These are phyloP conservation scores for Brettanomyces naardenensis DNA, from an alignment of 805 yeast genomes.

Conservation along the genomic window DNA sequence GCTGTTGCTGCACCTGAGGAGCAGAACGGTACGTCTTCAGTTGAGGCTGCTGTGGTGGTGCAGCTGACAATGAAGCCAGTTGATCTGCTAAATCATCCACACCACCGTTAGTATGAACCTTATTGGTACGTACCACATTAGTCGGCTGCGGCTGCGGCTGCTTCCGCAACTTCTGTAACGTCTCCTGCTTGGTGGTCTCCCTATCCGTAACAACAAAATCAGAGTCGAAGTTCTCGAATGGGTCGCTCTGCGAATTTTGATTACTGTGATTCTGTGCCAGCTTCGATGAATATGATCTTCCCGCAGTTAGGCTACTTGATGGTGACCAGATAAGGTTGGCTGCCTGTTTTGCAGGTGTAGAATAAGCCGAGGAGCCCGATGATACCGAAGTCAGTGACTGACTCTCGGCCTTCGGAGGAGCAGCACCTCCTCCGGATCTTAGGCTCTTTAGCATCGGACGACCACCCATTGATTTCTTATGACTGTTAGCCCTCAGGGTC, in stretches of 20 bases:
- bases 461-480: no score
- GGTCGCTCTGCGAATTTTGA: slow-evolving; percentile 8
- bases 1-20: slow-evolving; percentile 5
- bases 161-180: slow-evolving; percentile 21
- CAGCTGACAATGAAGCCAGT: neutral
- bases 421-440: slow-evolving; percentile 6
- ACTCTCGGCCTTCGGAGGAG: slow-evolving; percentile 7
- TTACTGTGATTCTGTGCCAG: neutral
- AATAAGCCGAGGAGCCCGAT: slow-evolving; percentile 5
- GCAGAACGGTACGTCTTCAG: slow-evolving; percentile 1
- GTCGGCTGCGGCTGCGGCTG: neutral
- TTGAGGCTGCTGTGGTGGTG: slow-evolving; percentile 1
- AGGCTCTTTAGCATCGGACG: slow-evolving; percentile 4
- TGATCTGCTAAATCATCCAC: slow-evolving; percentile 3
- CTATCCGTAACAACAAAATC: slow-evolving; percentile 3
- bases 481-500: no score
- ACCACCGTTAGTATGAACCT: neutral
- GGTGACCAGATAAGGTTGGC: slow-evolving; percentile 32
- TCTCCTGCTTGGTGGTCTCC: slow-evolving; percentile 16
- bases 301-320: slow-evolving; percentile 20
- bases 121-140: neutral
- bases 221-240: slow-evolving; percentile 22
- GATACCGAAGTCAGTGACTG: neutral
- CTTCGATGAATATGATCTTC: slow-evolving; percentile 21
- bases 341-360: slow-evolving; percentile 26